phyloP scores from a whole-genome alignment of 768 basidiomycete genomes.

The Flagelloscypha sp. region DNA sequence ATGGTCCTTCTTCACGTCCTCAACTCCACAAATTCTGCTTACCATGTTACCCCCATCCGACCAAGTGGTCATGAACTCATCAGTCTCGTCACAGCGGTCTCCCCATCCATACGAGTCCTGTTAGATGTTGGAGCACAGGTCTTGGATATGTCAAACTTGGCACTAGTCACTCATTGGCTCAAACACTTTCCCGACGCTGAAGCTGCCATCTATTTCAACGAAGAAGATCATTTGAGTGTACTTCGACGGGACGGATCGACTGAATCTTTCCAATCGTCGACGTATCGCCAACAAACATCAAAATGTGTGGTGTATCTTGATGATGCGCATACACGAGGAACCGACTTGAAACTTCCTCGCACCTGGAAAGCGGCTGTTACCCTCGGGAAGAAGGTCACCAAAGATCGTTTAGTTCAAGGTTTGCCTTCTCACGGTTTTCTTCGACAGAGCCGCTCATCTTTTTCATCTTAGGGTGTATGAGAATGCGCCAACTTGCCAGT shows the following conservation, averaged over 20 bases:
- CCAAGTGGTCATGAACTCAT: constrained; percentile 22
- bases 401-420: constrained; percentile 47
- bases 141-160: constrained; percentile 37
- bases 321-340: constrained; percentile 46
- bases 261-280: constrained; percentile 29
- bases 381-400: constrained; percentile 41
- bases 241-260: constrained; percentile 26
- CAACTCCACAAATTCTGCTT: constrained; percentile 31
- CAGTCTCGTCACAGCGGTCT: constrained; percentile 22
- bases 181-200: no score
- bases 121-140: constrained; percentile 53
- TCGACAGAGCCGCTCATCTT: no score
- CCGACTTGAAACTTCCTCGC: constrained; percentile 41
- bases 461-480: constrained; percentile 40
- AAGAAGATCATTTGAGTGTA: constrained; percentile 26
- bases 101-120: constrained; percentile 35
- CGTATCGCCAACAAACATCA: constrained; percentile 25
- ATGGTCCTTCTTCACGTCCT: constrained; percentile 31
- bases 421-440: constrained; percentile 5
- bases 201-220: constrained; percentile 38
- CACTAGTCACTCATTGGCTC: constrained; percentile 36
- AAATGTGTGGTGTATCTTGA: constrained; percentile 43
- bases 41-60: constrained; percentile 18
- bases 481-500: constrained; percentile 40
- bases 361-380: constrained; percentile 37